These are phyloP conservation scores for Trichaptum fuscoviolaceum DNA, from an alignment of 768 basidiomycete genomes.

Conservation along the genomic window DNA sequence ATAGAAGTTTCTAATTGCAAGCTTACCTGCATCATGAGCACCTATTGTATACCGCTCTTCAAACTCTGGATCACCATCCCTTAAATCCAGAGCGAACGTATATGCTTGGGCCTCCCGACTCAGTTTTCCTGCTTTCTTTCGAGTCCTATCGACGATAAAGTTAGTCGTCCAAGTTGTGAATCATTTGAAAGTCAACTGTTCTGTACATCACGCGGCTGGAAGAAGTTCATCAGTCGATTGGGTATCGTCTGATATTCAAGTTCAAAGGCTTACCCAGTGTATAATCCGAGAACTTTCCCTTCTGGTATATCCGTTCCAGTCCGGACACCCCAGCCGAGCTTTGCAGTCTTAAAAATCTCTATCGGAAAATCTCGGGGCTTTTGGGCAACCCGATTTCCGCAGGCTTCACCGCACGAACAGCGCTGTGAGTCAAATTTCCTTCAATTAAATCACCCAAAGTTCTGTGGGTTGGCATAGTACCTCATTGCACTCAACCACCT, in stretches of 20 bases:
- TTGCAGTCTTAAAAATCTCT: conserved; percentile 59
- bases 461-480: conserved; percentile 22
- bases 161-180: not conserved
- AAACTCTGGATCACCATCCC: conserved; percentile 32
- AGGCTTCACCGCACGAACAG: conserved; percentile 40
- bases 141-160: conserved; percentile 27
- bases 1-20: not conserved
- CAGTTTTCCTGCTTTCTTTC: conserved; percentile 36
- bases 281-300: conserved; percentile 63
- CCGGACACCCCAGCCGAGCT: conserved; percentile 65
- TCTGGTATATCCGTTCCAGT: conserved; percentile 32
- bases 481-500: conserved; percentile 64
- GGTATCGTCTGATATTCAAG: not conserved
- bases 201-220: not conserved
- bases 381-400: conserved; percentile 60
- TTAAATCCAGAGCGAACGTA: conserved; percentile 60
- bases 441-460: too few species aligned
- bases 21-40: conserved; percentile 44
- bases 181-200: not conserved
- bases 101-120: conserved; percentile 37
- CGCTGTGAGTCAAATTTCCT: conserved; percentile 22
- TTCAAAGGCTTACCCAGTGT: conserved; percentile 49
- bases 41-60: conserved; percentile 48
- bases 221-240: not conserved
- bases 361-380: conserved; percentile 49